Conservation (phyloP, 805 yeast genomes). For the Saccharomyces eubayanus region DNA sequence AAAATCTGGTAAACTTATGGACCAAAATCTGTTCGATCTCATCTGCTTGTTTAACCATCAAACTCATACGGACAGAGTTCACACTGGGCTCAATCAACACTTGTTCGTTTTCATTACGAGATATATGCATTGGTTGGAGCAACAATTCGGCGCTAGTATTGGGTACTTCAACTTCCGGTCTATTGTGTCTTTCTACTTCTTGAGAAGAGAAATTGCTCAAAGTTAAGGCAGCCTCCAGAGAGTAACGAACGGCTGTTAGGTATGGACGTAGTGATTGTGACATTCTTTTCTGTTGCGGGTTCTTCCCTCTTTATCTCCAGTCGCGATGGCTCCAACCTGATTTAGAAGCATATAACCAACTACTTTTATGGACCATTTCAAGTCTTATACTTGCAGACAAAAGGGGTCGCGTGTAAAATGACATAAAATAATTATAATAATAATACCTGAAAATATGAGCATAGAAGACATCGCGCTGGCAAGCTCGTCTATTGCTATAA, state of each 20-base stretch:
- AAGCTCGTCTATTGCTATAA: neutral
- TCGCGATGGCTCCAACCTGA: neutral
- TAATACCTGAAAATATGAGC: neutral
- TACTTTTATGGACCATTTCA: conserved; percentile 1
- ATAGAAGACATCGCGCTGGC: neutral
- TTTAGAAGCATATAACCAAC: neutral
- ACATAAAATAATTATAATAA: neutral
- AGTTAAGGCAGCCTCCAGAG: conserved; percentile 88
- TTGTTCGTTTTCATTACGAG: conserved; percentile 88
- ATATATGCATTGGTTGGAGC: conserved; percentile 79
- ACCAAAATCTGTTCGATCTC: conserved; percentile 93
- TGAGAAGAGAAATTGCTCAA: conserved; percentile 92
- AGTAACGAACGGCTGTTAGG: conserved; percentile 83
- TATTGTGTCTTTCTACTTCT: conserved; percentile 91
- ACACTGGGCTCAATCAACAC: conserved; percentile 90
- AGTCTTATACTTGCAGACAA: neutral
- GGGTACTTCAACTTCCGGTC: conserved; percentile 87
- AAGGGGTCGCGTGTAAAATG: neutral
- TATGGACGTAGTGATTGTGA: conserved; percentile 97
- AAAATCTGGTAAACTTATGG: conserved; percentile 86
- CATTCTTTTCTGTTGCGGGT: conserved; percentile 33
- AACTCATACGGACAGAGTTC: conserved; percentile 83
- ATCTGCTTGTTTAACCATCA: conserved; percentile 93
- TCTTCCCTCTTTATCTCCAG: neutral
- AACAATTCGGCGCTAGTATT: conserved; percentile 75